Evolutionary conservation across 805 yeast species (phyloP).

Genomic region (Yarrowia sp.): DNA sequence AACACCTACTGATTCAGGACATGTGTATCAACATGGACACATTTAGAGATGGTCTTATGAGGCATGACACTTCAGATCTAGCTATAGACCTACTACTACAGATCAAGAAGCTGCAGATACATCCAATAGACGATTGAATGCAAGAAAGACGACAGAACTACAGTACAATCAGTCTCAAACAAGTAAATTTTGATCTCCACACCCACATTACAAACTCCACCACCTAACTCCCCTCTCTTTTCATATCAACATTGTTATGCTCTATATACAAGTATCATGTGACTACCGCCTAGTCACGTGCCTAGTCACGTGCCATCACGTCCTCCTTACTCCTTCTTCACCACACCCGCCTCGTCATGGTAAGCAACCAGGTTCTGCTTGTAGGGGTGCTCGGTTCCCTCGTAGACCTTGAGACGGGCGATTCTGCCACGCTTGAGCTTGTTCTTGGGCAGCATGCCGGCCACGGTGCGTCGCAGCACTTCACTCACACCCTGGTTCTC

Average conservation of each 20-base stretch:
- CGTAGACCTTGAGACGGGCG: constrained; percentile 84
- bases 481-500: constrained; percentile 89
- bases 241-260: constrained; percentile 17
- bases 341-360: constrained; percentile 68
- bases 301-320: neutral
- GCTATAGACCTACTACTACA: too few species aligned
- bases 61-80: too few species aligned
- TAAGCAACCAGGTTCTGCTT: constrained; percentile 81
- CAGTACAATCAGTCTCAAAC: too few species aligned
- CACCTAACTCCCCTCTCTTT: neutral
- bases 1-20: too few species aligned
- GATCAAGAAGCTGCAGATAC: too few species aligned
- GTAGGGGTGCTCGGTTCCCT: constrained; percentile 89
- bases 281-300: too few species aligned
- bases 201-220: too few species aligned
- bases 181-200: neutral
- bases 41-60: too few species aligned
- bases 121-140: too few species aligned
- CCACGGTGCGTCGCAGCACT: constrained; percentile 82
- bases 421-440: constrained; percentile 77
- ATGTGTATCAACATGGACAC: too few species aligned
- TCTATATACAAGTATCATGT: constrained; percentile 26
- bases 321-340: constrained; percentile 46
- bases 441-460: constrained; percentile 96
- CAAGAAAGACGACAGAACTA: too few species aligned